Evolutionary conservation across 192 early-diverging fungal species (phyloP).

Genomic region (Coemansia sp.): DNA sequence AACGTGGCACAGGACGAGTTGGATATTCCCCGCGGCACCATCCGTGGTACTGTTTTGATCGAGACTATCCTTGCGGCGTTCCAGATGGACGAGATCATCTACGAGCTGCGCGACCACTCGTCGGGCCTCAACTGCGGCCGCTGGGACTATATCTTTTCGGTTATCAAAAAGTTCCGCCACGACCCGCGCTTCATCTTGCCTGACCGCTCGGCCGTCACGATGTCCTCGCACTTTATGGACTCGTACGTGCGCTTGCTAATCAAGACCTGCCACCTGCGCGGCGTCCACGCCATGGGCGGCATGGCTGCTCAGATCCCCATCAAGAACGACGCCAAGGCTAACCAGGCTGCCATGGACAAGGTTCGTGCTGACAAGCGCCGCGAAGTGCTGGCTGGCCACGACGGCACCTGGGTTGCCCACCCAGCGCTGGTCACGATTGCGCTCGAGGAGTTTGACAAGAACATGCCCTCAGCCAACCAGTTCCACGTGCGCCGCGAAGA

Average conservation of each 20-base stretch:
- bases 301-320: slow-evolving; percentile 99
- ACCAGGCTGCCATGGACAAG: slow-evolving; percentile 90
- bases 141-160: slow-evolving; percentile 99
- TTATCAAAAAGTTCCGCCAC: slow-evolving; percentile 97
- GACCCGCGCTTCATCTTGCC: slow-evolving; percentile 86
- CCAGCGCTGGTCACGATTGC: slow-evolving; percentile 94
- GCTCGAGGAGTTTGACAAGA: slow-evolving; percentile 85
- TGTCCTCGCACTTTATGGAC: slow-evolving; percentile 98
- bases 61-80: slow-evolving; percentile 97
- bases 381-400: slow-evolving; percentile 94
- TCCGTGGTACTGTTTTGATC: slow-evolving; percentile 95
- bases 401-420: slow-evolving; percentile 97
- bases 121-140: slow-evolving; percentile 98
- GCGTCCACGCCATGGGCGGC: slow-evolving; percentile 99
- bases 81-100: slow-evolving; percentile 99
- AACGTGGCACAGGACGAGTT: slow-evolving; percentile 92
- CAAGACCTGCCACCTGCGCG: slow-evolving; percentile 97
- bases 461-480: slow-evolving; percentile 98
- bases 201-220: slow-evolving; percentile 87
- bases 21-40: slow-evolving; percentile 89
- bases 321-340: slow-evolving; percentile 89
- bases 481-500: slow-evolving; percentile 91
- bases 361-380: slow-evolving; percentile 94
- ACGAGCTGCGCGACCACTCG: slow-evolving; percentile 97
- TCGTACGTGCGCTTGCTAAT: slow-evolving; percentile 96